Percentiles rank a stretch among this genome's conserved stretches.
Evolutionary conservation across 2,329 filamentous ascomycete genomes (phyloP).

Genomic region (Lanzia echinophila): DNA sequence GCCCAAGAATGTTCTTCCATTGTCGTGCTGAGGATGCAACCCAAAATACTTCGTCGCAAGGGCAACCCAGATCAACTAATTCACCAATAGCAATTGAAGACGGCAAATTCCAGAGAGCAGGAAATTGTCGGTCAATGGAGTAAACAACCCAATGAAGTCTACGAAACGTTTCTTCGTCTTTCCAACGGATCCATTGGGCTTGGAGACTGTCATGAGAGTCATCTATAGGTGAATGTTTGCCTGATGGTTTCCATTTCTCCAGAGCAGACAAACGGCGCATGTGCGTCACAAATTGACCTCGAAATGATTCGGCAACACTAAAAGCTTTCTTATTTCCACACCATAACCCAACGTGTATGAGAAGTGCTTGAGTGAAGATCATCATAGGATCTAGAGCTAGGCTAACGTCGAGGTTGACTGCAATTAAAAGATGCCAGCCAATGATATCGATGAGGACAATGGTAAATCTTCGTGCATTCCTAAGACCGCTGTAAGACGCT

Average conservation of each 20-base stretch:
- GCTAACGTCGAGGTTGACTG: conserved; percentile 18
- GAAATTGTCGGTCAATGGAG: conserved; percentile 21
- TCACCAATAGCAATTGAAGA: conserved; percentile 21
- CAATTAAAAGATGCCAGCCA: conserved; percentile 20
- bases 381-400: conserved; percentile 21
- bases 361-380: conserved; percentile 21
- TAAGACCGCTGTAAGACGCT: conserved; percentile 20
- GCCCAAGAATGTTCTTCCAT: conserved; percentile 22
- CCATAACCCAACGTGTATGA: conserved; percentile 22
- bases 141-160: conserved; percentile 23
- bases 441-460: conserved; percentile 22
- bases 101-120: conserved; percentile 20
- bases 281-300: conserved; percentile 19
- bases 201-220: conserved; percentile 5
- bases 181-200: conserved; percentile 19
- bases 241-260: not conserved
- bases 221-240: not conserved
- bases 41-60: conserved; percentile 26
- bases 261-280: conserved; percentile 16
- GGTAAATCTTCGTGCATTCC: conserved; percentile 20
- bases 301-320: conserved; percentile 19
- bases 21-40: conserved; percentile 17
- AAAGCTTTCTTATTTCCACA: conserved; percentile 25
- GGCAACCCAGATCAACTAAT: conserved; percentile 18
- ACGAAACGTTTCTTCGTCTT: conserved; percentile 18